A percentile compares a stretch with the other conserved stretches of the same genome.
These are phyloP conservation scores for Leccinum subgranulosum DNA, from an alignment of 768 basidiomycete genomes.

Conservation along the genomic window DNA sequence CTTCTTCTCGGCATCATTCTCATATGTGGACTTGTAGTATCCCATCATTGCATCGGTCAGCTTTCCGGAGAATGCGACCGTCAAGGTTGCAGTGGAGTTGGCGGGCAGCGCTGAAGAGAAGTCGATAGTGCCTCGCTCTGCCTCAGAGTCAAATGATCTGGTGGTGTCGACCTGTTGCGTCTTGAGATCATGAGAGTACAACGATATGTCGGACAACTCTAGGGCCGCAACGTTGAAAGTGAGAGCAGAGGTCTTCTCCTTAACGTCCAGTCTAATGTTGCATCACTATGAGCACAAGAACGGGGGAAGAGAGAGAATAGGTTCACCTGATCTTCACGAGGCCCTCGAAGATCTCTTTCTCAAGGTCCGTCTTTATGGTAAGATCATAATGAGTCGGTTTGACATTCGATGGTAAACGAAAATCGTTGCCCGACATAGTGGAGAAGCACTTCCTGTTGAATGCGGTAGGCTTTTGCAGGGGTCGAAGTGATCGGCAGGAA, in stretches of 20 bases:
- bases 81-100: conserved; percentile 67
- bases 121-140: conserved; percentile 62
- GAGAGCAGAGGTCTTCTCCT: conserved; percentile 55
- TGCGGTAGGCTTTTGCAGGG: neutral
- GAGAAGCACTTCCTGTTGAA: conserved; percentile 9
- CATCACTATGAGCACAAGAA: neutral
- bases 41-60: conserved; percentile 76
- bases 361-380: conserved; percentile 78
- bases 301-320: neutral
- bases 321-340: conserved; percentile 67
- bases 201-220: conserved; percentile 50
- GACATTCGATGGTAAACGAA: conserved; percentile 63
- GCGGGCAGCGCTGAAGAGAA: conserved; percentile 60
- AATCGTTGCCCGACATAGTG: conserved; percentile 15
- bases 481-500: neutral
- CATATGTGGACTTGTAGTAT: conserved; percentile 71
- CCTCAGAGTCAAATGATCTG: conserved; percentile 53
- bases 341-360: conserved; percentile 72
- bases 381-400: conserved; percentile 77
- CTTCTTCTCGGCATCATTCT: conserved; percentile 60
- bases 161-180: conserved; percentile 43
- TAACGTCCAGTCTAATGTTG: conserved; percentile 54
- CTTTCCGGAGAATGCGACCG: conserved; percentile 63
- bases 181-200: conserved; percentile 55
- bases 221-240: conserved; percentile 66